Percentiles rank a stretch among this genome's conserved stretches.
Conservation (phyloP, 176 grass and related monocot genomes). For the Aegilops tauschii region DNA sequence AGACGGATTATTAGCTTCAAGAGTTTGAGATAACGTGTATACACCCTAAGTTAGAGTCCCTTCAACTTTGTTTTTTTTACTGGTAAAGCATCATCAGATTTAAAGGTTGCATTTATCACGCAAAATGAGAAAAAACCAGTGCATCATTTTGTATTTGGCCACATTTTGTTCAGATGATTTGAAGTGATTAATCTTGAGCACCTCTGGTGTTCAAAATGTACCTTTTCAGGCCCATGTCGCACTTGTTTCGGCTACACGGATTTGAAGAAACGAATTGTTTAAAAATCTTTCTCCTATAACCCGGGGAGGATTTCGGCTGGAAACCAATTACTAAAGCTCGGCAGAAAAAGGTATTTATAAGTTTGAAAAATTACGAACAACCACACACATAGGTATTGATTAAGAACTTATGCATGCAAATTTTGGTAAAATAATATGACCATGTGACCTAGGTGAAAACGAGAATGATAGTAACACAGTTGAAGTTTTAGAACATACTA, state of each 20-base stretch:
- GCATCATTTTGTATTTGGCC: not conserved
- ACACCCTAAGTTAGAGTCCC: not conserved
- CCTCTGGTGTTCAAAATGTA: not conserved
- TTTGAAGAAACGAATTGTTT: no score
- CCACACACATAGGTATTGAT: no score
- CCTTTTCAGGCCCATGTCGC: not conserved
- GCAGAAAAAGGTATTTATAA: no score
- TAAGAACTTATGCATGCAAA: no score
- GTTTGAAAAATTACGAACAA: no score
- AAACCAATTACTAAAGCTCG: no score
- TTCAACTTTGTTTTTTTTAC: not conserved
- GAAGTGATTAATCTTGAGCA: not conserved
- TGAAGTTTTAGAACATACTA: no score
- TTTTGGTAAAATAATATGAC: no score
- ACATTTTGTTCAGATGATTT: not conserved
- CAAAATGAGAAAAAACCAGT: not conserved
- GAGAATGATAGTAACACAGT: no score
- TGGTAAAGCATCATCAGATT: not conserved
- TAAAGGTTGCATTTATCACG: not conserved
- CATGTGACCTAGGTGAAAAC: no score
- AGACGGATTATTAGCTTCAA: not conserved
- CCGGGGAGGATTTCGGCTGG: no score
- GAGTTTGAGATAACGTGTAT: not conserved
- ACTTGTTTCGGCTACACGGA: not conserved
- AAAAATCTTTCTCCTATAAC: no score